Evolutionary conservation across 352 stramenopile species (phyloP), one percentile per base, ranked within the genome.

Genomic region (Pythium phragmitis): DNA sequence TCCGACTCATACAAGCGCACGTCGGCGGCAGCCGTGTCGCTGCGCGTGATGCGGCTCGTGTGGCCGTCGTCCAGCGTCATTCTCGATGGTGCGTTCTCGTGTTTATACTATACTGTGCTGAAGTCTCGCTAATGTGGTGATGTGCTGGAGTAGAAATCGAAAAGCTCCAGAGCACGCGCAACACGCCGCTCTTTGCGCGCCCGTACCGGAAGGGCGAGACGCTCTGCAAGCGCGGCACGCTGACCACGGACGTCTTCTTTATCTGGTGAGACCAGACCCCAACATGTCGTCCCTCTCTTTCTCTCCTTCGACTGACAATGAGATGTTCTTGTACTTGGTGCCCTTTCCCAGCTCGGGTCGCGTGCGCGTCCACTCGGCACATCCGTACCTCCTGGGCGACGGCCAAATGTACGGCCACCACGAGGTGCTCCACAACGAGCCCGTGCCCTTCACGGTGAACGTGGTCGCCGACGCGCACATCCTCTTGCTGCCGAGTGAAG

Each of bases 1-100:
- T 93, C 84, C 4, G 74, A 87, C 8, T 92, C 83, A 33, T 95
- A 95, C 75, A 91, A 91, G 48, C 77, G 81, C 16, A 76, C 89
- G 51, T 88, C 81, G 14, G 67, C 85, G 7, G 86, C 75, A 2
- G 86, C 86, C 1, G 68, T 87, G 17, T 89, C 86, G 1, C 75
- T 80, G n/a, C 65, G 72, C 3, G 72, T 82, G 23, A 74, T 76
- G 41, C 81, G 83, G 6, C 63, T 89, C 26, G 70, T 91, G n/a
- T 88, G 84, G 73, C 73, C 70, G 0, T 65, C 70, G 4, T 53
- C 68, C 9, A 87, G 73, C 48, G 50, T 78, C 26, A 80, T 95
- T 57, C 65, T 95, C 19, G 74, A 91, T 61, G 84, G 86, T 92
- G 65, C 43, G 60, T 39, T 19, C 8, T 45, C 1, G 16, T 66